Evolutionary conservation across 2,329 filamentous ascomycete genomes (phyloP), one percentile per base, ranked within the genome.

Genomic region (Fusarium pilosicola): DNA sequence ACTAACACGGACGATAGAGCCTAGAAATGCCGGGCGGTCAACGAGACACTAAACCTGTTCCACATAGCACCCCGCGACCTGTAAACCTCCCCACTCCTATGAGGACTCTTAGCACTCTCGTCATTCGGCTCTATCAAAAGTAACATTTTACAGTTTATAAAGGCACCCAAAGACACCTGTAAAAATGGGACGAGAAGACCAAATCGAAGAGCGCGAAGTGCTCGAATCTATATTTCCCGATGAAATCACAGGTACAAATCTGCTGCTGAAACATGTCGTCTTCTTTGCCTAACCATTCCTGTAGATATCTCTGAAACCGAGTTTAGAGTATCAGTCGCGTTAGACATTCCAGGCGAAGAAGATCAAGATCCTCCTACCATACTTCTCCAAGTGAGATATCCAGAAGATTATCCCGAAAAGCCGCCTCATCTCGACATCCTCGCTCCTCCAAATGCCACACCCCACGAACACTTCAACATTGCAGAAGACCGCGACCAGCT

Each of bases 171-270:
- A 60, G 17, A 61, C 36, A 74, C 36, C 48, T 26, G 55, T 57
- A 46, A 73, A 59, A 39, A 92, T 92, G 90, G 90, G 90, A 56
- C 88, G 85, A 81, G 96, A 98, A 87, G 96, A 99, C 70, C 96
- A 99, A 83, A 85, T 92, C 75, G 96, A 99, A 85, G 96, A 99
- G 88, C 92, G 95, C 71, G 96, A 99, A 84, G 96, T 99, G 78
- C 94, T 99, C 81, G 94, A 97, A 80, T 98, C 96, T 70, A 99
- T 99, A 80, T 99, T 98, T 77, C 95, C 96, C 3, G 96, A 99
- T 69, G 96, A 99, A 85, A 97, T 99, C 77, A 96, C 92, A 88
- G 93, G 95, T 96, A 79, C 54, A 82, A 28, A 36, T 30, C n/a
- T 24, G 11, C 44, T 24, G 24, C 44, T 36, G 18, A 49, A 18